Evolutionary conservation across 441 rosid species (phyloP), one percentile per base, ranked within the genome.

Genomic region (Brassica hybrid): DNA sequence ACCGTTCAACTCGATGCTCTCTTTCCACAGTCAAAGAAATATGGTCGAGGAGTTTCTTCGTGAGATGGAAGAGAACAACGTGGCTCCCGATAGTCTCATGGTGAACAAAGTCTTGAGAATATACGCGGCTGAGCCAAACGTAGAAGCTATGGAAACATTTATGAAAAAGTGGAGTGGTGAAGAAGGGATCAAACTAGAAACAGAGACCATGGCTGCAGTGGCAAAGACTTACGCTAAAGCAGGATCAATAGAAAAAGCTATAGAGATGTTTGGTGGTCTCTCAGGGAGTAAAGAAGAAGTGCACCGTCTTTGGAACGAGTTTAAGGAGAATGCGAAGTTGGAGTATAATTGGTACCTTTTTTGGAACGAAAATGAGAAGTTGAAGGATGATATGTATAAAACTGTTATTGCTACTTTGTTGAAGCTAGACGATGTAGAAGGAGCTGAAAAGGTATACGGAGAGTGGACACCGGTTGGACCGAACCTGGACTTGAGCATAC

Each of bases 391-490:
- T 32, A 5, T 8, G 12, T 48, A 25, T 48, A 45, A 16, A 62
- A 4, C n/a, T 6, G 48, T 72, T 60, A 48, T 62, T 17, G 52
- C 50, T 8, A 48, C 76, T 27, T 72, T 62, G 76, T 48, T 72
- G 61, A 72, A 18, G 69, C 50, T 62, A 1, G 61, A 30, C 0
- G 69, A 72, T 63, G 69, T 63, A 18, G 2, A 72, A 72, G 76
- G 69, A 48, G 69, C 76, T 6, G 62, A 72, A 3, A n/a, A 72
- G 30, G 10, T 30, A 12, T 72, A 52, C 34, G 19, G 52, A 52
- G 56, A 52, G 17, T 73, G 76, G 76, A 17, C 23, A 60, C 67
- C 75, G 18, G 6, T 5, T 9, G 25, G 75, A 38, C 57, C 41
- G 1, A 25, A 59, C 7, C 41, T 41, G 14, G 66, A 38, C 61